Percentiles rank a stretch among this genome's conserved stretches.
These are phyloP conservation scores for Bryoerythrophyllum caledonicum DNA, from an alignment of 225 moss, liverwort and hornwort species.

Conservation along the genomic window DNA sequence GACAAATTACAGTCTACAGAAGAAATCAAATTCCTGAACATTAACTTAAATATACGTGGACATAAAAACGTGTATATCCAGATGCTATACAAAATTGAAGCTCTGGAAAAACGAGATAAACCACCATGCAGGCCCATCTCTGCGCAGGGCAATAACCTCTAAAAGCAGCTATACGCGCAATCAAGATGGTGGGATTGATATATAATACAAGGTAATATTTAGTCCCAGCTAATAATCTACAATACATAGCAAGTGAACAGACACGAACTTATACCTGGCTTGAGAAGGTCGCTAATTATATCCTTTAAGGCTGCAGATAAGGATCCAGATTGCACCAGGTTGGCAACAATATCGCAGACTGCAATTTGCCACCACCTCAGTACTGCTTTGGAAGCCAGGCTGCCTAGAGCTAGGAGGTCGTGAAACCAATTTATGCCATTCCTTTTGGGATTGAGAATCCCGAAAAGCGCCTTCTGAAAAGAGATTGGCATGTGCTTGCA, in stretches of 20 bases:
- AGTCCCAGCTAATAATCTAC: constrained; percentile 4
- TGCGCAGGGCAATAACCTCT: too few species aligned
- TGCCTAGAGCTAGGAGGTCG: constrained; percentile 62
- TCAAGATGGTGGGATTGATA: too few species aligned
- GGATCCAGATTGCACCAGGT: constrained; percentile 52
- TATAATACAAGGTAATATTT: too few species aligned
- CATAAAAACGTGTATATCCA: too few species aligned
- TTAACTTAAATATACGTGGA: too few species aligned
- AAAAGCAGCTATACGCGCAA: too few species aligned
- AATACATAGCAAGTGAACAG: constrained; percentile 7
- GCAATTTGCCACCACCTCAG: constrained; percentile 95
- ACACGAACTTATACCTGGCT: constrained; percentile 51
- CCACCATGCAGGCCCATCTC: too few species aligned
- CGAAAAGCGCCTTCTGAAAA: constrained; percentile 55
- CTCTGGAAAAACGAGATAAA: too few species aligned
- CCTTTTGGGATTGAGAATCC: constrained; percentile 26
- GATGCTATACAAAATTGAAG: too few species aligned
- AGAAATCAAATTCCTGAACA: too few species aligned
- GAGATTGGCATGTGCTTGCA: constrained; percentile 55
- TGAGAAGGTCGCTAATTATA: constrained; percentile 48
- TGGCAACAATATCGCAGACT: constrained; percentile 44
- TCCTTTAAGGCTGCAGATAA: constrained; percentile 48
- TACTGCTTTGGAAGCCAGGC: constrained; percentile 64
- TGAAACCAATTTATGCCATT: constrained; percentile 58
- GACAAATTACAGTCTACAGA: too few species aligned